Evolutionary conservation across 768 basidiomycete genomes (phyloP).

Genomic region (Cystobasidium onofrii): DNA sequence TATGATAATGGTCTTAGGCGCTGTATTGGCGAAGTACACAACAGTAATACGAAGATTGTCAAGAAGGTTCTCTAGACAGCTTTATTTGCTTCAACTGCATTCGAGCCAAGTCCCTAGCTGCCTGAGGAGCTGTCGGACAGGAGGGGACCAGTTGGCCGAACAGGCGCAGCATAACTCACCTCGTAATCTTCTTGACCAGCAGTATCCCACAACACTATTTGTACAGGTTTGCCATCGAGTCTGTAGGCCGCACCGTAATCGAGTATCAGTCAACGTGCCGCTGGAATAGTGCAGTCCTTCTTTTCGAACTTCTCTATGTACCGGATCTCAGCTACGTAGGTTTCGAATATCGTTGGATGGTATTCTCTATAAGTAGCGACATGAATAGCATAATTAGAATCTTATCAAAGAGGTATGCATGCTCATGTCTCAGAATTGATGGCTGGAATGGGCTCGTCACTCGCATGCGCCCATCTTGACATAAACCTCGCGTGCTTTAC

Average conservation of each 20-base stretch:
- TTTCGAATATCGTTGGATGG: conserved; percentile 47
- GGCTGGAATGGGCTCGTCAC: no score
- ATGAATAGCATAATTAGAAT: no score
- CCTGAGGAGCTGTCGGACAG: no score
- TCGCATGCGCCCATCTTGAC: neutral
- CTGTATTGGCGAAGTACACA: conserved; percentile 49
- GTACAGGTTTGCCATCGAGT: conserved; percentile 93
- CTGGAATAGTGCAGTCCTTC: no score
- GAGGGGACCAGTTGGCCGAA: no score
- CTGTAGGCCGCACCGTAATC: neutral
- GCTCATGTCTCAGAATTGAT: no score
- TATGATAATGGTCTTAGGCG: conserved; percentile 93
- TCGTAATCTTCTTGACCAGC: conserved; percentile 99
- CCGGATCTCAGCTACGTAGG: conserved; percentile 87
- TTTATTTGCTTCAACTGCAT: no score
- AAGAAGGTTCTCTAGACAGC: no score
- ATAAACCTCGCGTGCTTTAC: neutral
- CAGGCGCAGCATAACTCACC: no score
- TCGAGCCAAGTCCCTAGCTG: no score
- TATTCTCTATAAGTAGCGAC: conserved; percentile 55
- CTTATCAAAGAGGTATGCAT: neutral
- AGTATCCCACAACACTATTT: conserved; percentile 96
- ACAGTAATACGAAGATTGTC: no score
- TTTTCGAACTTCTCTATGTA: neutral
- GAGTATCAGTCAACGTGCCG: neutral